Base-by-base conservation (phyloP, 805 yeast genomes). In the Candida silvicultrix region DNA sequence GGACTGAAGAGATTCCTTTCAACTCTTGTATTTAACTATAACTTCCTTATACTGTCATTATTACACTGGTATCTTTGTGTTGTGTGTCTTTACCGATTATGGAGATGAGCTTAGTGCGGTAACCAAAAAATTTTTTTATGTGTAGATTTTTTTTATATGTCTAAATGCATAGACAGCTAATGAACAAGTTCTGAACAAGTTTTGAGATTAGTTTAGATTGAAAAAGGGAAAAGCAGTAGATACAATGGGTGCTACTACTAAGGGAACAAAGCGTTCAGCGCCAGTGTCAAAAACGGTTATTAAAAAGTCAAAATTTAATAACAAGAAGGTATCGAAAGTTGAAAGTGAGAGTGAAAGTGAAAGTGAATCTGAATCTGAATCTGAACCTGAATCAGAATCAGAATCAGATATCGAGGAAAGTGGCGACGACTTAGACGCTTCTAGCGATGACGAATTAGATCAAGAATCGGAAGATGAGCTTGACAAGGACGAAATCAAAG, bases 301-400 rank as follows among this genome's bases (percentile, higher is more conserved):
- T 22, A 53, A 57, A 48, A 59, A 55, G 47, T 46, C 53, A 22
- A 58, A 57, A 41, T 32, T 41, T 25, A 20, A 42, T 2, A 44
- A 49, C 38, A 58, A 52, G 42, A 49, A 51, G 28, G 50, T 56
- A n/a, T 60, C 60, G 41, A 65, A 64, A 43, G 58, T 66, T 18
- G 62, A 52, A 50, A 58, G 63, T 36, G 57, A 66, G 20, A 54
- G 58, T 18, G 62, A 52, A 50, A 58, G 63, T 36, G 57, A 66
- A 20, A 54, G 58, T 9, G 66, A 61, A 45, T 60, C 70, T 11
- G 61, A 64, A 32, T n/a, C n/a, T n/a, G 66, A 63, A 28, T 57
- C 54, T 25, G 59, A 56, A 21, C 48, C 54, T 10, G 61, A 64
- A 41, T 62, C 62, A 32, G 66, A 63, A 29, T 57, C 54, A 23